phyloP scores from a whole-genome alignment of 2,329 filamentous ascomycete genomes.

The Fusarium scirpi region DNA sequence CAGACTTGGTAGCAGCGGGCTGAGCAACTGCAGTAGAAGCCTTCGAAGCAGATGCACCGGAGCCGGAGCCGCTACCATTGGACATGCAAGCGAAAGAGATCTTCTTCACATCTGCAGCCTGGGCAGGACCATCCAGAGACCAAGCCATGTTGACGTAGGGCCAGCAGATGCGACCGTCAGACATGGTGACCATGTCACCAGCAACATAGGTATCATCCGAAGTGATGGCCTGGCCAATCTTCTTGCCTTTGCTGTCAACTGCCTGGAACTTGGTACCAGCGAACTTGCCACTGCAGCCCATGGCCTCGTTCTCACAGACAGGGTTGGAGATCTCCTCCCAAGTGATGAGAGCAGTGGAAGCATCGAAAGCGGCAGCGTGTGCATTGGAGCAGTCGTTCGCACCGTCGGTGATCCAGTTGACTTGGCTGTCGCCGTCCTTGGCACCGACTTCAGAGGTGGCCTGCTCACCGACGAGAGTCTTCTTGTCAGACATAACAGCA shows the following conservation, averaged over 20 bases:
- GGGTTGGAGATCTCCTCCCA: constrained; percentile 72
- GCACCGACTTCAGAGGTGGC: constrained; percentile 66
- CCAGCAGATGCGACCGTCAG: constrained; percentile 71
- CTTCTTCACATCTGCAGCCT: constrained; percentile 50
- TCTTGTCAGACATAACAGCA: constrained; percentile 67
- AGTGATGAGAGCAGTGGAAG: constrained; percentile 64
- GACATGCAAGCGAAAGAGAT: constrained; percentile 66
- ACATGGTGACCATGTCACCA: constrained; percentile 71
- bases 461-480: constrained; percentile 64
- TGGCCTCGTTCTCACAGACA: constrained; percentile 66
- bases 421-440: constrained; percentile 66
- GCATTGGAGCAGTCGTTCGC: constrained; percentile 68
- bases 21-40: constrained; percentile 17
- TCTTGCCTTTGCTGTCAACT: constrained; percentile 63
- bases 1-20: constrained; percentile 26
- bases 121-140: constrained; percentile 48
- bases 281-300: constrained; percentile 70
- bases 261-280: constrained; percentile 70
- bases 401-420: constrained; percentile 68
- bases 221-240: constrained; percentile 62
- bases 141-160: constrained; percentile 69
- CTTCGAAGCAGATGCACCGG: constrained; percentile 1
- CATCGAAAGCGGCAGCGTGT: constrained; percentile 67
- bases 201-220: constrained; percentile 68
- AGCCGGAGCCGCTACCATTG: constrained; percentile 24